Evolutionary conservation across 768 basidiomycete genomes (phyloP).

Genomic region (Dictyophora rubrovolvata): DNA sequence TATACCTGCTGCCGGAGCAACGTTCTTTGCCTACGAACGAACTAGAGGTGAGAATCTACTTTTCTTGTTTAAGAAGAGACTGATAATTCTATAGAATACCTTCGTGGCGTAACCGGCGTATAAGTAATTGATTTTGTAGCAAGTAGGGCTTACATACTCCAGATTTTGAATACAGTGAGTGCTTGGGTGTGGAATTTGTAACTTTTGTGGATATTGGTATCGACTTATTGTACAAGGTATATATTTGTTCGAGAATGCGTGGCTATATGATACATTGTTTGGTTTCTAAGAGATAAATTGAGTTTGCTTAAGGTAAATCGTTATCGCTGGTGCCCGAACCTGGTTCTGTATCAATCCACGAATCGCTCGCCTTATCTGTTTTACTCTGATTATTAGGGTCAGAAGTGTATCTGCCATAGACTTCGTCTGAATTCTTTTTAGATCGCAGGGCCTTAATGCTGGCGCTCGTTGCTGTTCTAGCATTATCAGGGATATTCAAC

Average conservation of each 20-base stretch:
- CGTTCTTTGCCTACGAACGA: slow-evolving; percentile 83
- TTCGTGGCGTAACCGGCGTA: slow-evolving; percentile 1
- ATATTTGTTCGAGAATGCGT: background rate
- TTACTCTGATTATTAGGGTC: background rate
- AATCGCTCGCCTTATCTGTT: background rate
- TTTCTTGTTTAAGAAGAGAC: background rate
- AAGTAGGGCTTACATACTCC: background rate
- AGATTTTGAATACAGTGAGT: no score
- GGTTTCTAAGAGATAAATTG: no score
- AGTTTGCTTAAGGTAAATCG: background rate
- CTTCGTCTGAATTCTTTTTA: background rate
- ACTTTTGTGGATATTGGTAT: background rate
- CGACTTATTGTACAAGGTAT: background rate
- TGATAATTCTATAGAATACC: background rate
- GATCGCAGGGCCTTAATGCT: background rate
- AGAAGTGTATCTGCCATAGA: background rate
- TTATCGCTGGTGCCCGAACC: background rate
- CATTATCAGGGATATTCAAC: background rate
- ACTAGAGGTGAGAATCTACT: slow-evolving; percentile 34
- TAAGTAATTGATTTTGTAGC: background rate
- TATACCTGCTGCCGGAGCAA: slow-evolving; percentile 85
- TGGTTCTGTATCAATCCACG: slow-evolving; percentile 6
- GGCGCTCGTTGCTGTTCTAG: background rate
- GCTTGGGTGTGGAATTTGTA: no score
- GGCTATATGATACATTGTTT: no score